Base-by-base conservation (phyloP, 495 filamentous ascomycete genomes). In the Aspergillus wentii region DNA sequence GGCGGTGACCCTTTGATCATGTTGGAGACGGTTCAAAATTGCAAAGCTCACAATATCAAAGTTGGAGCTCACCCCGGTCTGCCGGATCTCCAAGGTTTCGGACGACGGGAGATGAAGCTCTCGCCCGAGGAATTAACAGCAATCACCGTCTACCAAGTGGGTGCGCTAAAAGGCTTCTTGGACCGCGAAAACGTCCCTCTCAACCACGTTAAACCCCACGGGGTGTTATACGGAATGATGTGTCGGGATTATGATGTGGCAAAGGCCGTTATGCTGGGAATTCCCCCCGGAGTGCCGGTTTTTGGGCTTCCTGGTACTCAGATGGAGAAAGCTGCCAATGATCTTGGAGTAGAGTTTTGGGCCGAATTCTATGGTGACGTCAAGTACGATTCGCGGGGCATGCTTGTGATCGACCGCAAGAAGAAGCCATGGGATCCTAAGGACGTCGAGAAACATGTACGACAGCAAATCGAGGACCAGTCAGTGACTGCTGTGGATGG, bases 41-140 rank as follows among this genome's bases (percentile, higher is more conserved):
- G 75, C 50, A 82, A 79, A 52, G 41, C 62, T 27, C 72, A 77
- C 44, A 56, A 60, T 35, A 64, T 82, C 23, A 56, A 54, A 17
- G 57, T 77, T 17, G 79, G 77, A 2, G 79, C 78, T 0, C 79
- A 83, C 39, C 79, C 79, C 1, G 78, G 78, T 3, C 57, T 82
- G 3, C 78, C 69, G 26, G 79, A 80, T 42, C 56, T 83, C 11
- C 72, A 78, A 52, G 79, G 78, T 5, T 83, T 83, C 44, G 79
- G 79, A 2, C 54, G 78, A 15, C 67, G 78, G 4, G 65, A 72
- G 33, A 79, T 80, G 56, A 68, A 72, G 37, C 52, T 81, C 8
- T 49, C 48, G 1, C 62, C 74, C 2, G 74, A 78, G 14, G 78
- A 82, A 33, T 57, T 76, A 36, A 77, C 71, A 3, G 78, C 77